phyloP scores from a whole-genome alignment of 2,329 filamentous ascomycete genomes.

The Sclerotinia sclerotiorum region DNA sequence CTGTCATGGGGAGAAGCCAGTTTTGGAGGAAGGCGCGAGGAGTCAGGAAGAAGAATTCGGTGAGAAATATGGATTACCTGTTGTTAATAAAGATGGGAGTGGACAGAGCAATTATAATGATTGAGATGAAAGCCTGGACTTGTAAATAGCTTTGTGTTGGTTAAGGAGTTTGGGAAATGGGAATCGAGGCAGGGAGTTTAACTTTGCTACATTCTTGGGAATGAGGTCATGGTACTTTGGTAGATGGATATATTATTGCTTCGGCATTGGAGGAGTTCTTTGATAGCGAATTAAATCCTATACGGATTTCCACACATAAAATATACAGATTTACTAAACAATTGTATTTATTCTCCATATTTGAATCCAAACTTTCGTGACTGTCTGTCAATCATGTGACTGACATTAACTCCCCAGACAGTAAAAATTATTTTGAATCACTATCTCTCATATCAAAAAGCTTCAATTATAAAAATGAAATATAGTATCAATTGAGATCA shows the following conservation, averaged over 20 bases:
- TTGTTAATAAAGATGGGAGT: constrained; percentile 56
- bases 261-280: no score
- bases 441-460: neutral
- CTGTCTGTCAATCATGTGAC: no score
- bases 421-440: no score
- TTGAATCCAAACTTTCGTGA: no score
- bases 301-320: neutral
- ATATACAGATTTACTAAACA: no score
- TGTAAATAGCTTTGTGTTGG: neutral
- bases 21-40: constrained; percentile 41
- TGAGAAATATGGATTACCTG: constrained; percentile 48
- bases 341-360: no score
- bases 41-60: constrained; percentile 56
- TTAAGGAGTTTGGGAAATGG: neutral
- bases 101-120: constrained; percentile 59
- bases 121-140: constrained; percentile 29
- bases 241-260: neutral
- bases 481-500: neutral
- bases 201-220: neutral
- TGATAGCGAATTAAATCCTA: neutral
- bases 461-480: neutral
- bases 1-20: constrained; percentile 40
- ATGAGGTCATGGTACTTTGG: neutral
- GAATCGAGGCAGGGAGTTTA: neutral
- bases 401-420: neutral